phyloP scores from a whole-genome alignment of 2,329 filamentous ascomycete species.

The Exophiala spinifera region DNA sequence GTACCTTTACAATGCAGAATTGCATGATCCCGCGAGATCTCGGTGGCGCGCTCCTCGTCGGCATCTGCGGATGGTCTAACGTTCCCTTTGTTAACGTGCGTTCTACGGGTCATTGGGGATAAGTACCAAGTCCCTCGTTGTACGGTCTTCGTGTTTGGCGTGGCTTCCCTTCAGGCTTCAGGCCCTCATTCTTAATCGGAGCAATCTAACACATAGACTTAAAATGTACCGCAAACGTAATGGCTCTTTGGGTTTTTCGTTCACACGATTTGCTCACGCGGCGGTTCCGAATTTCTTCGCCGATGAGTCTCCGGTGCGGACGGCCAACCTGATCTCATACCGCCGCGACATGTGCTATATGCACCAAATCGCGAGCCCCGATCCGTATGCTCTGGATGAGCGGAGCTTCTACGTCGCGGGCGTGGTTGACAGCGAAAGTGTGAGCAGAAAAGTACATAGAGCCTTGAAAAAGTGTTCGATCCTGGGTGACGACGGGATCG shows the following conservation, averaged over 20 bases:
- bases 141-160: no score
- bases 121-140: no score
- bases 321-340: constrained; percentile 5
- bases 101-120: background rate
- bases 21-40: no score
- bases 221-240: constrained; percentile 25
- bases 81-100: background rate
- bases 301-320: constrained; percentile 1
- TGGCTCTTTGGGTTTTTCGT: constrained; percentile 22
- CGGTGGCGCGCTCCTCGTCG: no score
- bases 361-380: constrained; percentile 20
- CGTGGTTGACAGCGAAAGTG: constrained; percentile 17
- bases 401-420: constrained; percentile 22
- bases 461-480: constrained; percentile 16
- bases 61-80: no score
- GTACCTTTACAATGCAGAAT: no score
- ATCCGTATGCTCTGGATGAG: constrained; percentile 22
- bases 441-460: constrained; percentile 11
- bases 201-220: background rate
- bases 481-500: constrained; percentile 10
- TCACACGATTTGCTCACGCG: constrained; percentile 23
- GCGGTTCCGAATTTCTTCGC: constrained; percentile 23
- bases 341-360: constrained; percentile 26
- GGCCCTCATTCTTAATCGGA: background rate
- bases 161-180: no score